Percentiles rank a stretch among this genome's conserved stretches.
These are phyloP conservation scores for Huntiella moniliformis DNA, from an alignment of 2,329 filamentous ascomycete genomes.

Conservation along the genomic window DNA sequence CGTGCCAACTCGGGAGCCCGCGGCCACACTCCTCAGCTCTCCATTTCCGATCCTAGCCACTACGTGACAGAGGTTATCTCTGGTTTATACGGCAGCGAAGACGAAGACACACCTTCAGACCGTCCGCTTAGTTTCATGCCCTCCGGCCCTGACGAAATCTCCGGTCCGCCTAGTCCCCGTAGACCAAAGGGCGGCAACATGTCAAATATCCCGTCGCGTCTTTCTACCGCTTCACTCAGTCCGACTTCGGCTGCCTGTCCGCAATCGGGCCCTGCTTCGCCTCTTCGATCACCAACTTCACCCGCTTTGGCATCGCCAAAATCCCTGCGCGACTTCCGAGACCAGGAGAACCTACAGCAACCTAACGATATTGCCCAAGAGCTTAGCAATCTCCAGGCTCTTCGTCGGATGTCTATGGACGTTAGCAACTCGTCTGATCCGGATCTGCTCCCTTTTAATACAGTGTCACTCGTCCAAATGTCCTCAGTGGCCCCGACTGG, in stretches of 20 bases:
- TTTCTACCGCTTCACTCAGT: slow-evolving; percentile 21
- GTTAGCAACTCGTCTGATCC: slow-evolving; percentile 55
- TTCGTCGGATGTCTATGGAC: slow-evolving; percentile 89
- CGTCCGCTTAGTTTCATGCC: slow-evolving; percentile 58
- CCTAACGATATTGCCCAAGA: slow-evolving; percentile 81
- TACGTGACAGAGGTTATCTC: slow-evolving; percentile 91
- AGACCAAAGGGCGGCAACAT: slow-evolving; percentile 26
- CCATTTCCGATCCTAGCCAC: slow-evolving; percentile 73
- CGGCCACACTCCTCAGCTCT: slow-evolving; percentile 38
- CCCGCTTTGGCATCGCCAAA: slow-evolving; percentile 22
- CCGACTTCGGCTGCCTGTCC: neutral
- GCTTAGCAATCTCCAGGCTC: slow-evolving; percentile 75
- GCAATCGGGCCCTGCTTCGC: neutral
- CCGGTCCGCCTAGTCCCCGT: slow-evolving; percentile 12
- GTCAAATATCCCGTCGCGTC: slow-evolving; percentile 18
- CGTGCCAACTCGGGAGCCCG: slow-evolving; percentile 19
- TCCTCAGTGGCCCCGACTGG: slow-evolving; percentile 53
- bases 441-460: slow-evolving; percentile 56
- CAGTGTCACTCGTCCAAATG: slow-evolving; percentile 46
- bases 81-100: slow-evolving; percentile 67
- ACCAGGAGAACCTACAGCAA: slow-evolving; percentile 63
- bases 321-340: slow-evolving; percentile 34
- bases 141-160: slow-evolving; percentile 16
- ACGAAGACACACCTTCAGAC: slow-evolving; percentile 37
- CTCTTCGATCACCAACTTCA: slow-evolving; percentile 26